Evolutionary conservation across 345 rosid genomes (phyloP).

Genomic region (Zanthoxylum bungeanum): DNA sequence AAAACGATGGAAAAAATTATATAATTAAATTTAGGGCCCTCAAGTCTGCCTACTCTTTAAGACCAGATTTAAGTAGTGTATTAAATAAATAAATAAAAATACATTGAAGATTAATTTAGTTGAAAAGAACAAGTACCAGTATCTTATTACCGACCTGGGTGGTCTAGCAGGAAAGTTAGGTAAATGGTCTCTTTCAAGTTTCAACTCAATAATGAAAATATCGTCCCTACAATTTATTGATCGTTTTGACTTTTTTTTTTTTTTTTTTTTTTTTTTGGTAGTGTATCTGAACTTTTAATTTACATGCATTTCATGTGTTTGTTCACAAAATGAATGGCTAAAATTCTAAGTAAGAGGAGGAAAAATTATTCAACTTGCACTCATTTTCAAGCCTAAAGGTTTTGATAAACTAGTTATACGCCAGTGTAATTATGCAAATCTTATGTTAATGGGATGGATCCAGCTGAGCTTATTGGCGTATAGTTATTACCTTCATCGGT

Average conservation of each 20-base stretch:
- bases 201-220: neutral
- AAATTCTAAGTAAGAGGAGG: neutral
- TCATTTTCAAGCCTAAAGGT: neutral
- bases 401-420: too few species aligned
- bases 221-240: too few species aligned
- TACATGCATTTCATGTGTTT: neutral
- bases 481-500: neutral
- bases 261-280: too few species aligned
- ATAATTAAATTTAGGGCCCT: too few species aligned
- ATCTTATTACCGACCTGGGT: too few species aligned
- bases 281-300: neutral
- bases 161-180: too few species aligned
- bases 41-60: too few species aligned
- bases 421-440: neutral
- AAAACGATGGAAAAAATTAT: too few species aligned
- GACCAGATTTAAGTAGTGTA: too few species aligned
- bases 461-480: constrained; percentile 1
- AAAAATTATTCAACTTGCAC: neutral
- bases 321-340: neutral
- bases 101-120: too few species aligned
- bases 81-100: too few species aligned
- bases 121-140: too few species aligned
- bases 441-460: neutral
- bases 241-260: neutral
- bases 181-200: neutral